Evolutionary conservation across 306 rosid genomes (phyloP).

Genomic region (Malus asiatica): DNA sequence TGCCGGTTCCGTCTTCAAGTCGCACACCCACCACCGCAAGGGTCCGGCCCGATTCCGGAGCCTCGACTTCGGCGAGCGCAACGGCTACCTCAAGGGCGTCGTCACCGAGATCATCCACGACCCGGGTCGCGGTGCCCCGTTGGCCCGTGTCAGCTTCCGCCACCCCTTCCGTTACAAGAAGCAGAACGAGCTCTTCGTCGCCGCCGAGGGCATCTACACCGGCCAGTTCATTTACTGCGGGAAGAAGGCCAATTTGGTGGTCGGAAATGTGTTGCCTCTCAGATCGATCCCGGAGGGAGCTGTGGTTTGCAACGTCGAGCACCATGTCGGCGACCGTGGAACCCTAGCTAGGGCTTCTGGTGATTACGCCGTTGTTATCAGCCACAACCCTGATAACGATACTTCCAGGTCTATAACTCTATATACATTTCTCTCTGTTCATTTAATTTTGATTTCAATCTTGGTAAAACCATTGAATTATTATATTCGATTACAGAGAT

Average conservation of each 20-base stretch:
- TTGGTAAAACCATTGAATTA: neutral
- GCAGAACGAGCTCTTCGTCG: slow-evolving; percentile 18
- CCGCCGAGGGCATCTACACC: slow-evolving; percentile 7
- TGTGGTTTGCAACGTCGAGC: slow-evolving; percentile 11
- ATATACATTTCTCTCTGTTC: neutral
- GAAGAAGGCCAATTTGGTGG: slow-evolving; percentile 13
- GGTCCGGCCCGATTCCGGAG: slow-evolving; percentile 7
- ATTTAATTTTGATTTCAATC: neutral
- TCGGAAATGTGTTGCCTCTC: slow-evolving; percentile 6
- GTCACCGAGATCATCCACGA: slow-evolving; percentile 24
- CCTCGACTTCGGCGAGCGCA: slow-evolving; percentile 18
- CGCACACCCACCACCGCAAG: slow-evolving; percentile 19
- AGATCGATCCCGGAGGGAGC: slow-evolving; percentile 16
- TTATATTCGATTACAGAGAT: neutral
- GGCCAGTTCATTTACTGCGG: slow-evolving; percentile 11
- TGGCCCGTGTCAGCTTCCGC: slow-evolving; percentile 13
- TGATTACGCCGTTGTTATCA: slow-evolving; percentile 14
- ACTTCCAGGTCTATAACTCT: slow-evolving; percentile 6
- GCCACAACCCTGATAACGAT: slow-evolving; percentile 17
- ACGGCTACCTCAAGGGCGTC: slow-evolving; percentile 19
- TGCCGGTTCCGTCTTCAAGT: slow-evolving; percentile 15
- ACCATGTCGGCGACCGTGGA: slow-evolving; percentile 14
- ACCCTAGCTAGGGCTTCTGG: slow-evolving; percentile 14
- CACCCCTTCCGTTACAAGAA: slow-evolving; percentile 13
- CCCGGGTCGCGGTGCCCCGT: slow-evolving; percentile 9